A percentile compares a stretch with the other conserved stretches of the same genome.
Conservation (phyloP, 306 rosid genomes). For the Quercus gilva region DNA sequence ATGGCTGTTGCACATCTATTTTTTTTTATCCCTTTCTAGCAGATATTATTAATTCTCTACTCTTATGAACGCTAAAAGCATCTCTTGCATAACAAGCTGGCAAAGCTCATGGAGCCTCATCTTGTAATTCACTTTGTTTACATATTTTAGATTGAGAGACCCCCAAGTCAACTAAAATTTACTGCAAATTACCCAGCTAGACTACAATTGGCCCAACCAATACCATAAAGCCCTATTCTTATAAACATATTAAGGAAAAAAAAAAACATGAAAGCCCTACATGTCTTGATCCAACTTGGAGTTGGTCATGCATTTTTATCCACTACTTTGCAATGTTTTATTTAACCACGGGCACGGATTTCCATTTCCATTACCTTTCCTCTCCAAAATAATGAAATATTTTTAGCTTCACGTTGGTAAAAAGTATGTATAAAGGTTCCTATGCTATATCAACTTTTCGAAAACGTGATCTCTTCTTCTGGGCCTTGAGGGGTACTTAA, state of each 20-base stretch:
- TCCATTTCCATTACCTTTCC: neutral
- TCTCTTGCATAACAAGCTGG: neutral
- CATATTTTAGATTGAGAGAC: neutral
- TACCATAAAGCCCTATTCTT: too few species aligned
- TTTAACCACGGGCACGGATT: neutral
- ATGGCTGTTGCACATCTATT: too few species aligned
- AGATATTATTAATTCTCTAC: neutral
- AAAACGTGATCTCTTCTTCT: neutral
- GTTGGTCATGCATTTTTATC: neutral
- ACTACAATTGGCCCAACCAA: neutral
- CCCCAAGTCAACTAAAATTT: too few species aligned
- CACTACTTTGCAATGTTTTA: neutral
- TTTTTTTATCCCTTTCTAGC: too few species aligned
- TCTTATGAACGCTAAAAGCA: neutral
- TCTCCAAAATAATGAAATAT: neutral
- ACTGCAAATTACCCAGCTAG: neutral
- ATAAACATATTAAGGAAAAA: too few species aligned
- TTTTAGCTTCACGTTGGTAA: neutral
- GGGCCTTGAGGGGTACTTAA: neutral
- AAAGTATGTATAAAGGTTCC: neutral
- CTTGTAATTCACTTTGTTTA: neutral
- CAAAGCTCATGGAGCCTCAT: neutral
- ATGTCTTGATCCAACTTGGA: neutral
- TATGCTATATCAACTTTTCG: conserved; percentile 4
- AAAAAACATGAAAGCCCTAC: neutral